Percentiles rank a stretch among this genome's conserved stretches.
These are phyloP conservation scores for Hericium erinaceus DNA, from an alignment of 768 basidiomycete genomes.

Conservation along the genomic window DNA sequence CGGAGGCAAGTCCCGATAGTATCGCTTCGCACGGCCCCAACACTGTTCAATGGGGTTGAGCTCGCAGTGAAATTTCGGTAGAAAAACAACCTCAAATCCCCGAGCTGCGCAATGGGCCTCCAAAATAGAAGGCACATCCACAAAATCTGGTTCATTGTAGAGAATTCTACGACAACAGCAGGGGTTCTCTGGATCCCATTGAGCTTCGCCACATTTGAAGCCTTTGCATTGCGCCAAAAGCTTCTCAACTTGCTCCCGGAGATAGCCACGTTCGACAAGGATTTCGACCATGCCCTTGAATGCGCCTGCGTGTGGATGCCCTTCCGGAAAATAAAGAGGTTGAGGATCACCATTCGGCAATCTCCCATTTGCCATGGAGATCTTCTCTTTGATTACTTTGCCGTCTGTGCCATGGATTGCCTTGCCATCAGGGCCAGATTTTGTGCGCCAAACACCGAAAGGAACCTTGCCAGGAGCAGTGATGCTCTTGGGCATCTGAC, in stretches of 20 bases:
- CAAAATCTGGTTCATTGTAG: not conserved
- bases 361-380: too few relatives aligned
- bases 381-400: too few relatives aligned
- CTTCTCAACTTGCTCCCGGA: slow-evolving; percentile 14
- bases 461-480: too few relatives aligned
- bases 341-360: not conserved
- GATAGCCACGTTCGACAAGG: slow-evolving; percentile 32
- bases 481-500: too few relatives aligned
- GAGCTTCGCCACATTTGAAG: not conserved
- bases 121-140: not conserved
- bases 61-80: too few relatives aligned
- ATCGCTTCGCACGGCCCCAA: too few relatives aligned
- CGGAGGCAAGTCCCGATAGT: too few relatives aligned
- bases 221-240: slow-evolving; percentile 25
- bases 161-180: slow-evolving; percentile 24
- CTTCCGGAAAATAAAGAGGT: not conserved
- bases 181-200: slow-evolving; percentile 21
- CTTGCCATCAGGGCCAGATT: too few relatives aligned
- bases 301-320: not conserved
- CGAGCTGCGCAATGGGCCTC: not conserved
- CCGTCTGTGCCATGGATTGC: too few relatives aligned
- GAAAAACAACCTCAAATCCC: too few relatives aligned
- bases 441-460: too few relatives aligned
- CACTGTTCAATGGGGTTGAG: too few relatives aligned
- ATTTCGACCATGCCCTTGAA: slow-evolving; percentile 26